A percentile compares a stretch with the other conserved stretches of the same genome.
These are phyloP conservation scores for Fusarium napiforme DNA, from an alignment of 2,329 filamentous ascomycete genomes.

Conservation along the genomic window DNA sequence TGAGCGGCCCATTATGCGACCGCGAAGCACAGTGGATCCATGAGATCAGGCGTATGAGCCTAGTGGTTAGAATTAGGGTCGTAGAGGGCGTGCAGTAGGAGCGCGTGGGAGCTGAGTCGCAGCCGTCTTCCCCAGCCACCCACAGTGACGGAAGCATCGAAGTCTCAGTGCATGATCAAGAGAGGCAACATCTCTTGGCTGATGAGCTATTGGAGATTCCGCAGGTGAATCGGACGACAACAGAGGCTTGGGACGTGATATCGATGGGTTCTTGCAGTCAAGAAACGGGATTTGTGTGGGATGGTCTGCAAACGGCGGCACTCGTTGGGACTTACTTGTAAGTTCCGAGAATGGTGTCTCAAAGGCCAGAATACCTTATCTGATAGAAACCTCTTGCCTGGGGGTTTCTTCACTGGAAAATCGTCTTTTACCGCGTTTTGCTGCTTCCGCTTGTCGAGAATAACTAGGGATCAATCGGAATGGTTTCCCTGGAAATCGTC, in stretches of 20 bases:
- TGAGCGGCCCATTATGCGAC: conserved; percentile 50
- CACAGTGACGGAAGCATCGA: conserved; percentile 28
- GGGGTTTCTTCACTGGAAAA: neutral
- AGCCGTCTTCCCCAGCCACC: conserved; percentile 41
- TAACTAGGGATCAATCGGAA: neutral
- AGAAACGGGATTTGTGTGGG: conserved; percentile 16
- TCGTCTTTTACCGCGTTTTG: conserved; percentile 19
- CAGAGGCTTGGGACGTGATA: conserved; percentile 27
- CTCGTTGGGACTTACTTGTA: conserved; percentile 2
- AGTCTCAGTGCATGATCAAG: conserved; percentile 26
- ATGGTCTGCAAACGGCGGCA: conserved; percentile 22
- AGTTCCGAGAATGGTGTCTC: conserved; percentile 10
- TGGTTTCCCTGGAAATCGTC: conserved; percentile 12
- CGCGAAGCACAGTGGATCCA: conserved; percentile 50
- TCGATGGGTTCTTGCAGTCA: conserved; percentile 22
- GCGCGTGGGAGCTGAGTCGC: conserved; percentile 37
- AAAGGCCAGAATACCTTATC: neutral
- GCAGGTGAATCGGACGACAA: conserved; percentile 36
- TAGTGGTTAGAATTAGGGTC: conserved; percentile 38
- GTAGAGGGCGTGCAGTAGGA: conserved; percentile 38
- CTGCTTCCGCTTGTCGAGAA: conserved; percentile 11
- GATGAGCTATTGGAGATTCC: conserved; percentile 34
- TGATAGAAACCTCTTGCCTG: neutral
- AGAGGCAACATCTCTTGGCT: conserved; percentile 31
- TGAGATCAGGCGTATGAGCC: conserved; percentile 42